Evolutionary conservation across 2,329 filamentous ascomycete genomes (phyloP), one percentile per base, ranked within the genome.

Genomic region (Dichotomopilus funicola): DNA sequence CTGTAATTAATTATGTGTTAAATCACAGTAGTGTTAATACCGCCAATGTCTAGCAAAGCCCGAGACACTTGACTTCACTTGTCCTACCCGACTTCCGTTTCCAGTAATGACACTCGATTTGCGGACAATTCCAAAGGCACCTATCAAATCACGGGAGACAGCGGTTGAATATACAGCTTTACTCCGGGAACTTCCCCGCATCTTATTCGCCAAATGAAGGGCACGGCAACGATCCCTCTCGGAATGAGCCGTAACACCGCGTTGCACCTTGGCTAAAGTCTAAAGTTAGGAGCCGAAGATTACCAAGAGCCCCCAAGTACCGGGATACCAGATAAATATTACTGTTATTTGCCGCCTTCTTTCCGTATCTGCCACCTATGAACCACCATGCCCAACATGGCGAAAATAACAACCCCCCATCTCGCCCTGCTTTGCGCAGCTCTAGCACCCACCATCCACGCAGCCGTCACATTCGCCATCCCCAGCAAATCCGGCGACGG

Each of bases 391-490:
- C n/a, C 4, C 8, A 9, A 38, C 13, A 61, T 59, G 56, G 43
- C 37, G 6, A 53, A 43, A 48, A 40, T 41, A 31, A 31, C 43
- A 27, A 27, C 19, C 19, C 19, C 19, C 19, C 47, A 5, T 1
- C 4, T 54, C 3, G 34, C 41, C 6, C 51, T 48, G n/a, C 45
- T 61, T 33, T 56, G 49, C 49, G 55, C 51, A 10, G 44, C 55
- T 11, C 37, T 43, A 5, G 12, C 43, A 11, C 54, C 37, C 3
- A 35, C 13, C n/a, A 12, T 12, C 9, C 27, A 40, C 1, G 46
- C 12, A 6, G 60, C 54, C 2, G 56, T 61, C 4, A 61, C 54
- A 9, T 64, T 64, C 19, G 51, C 46, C 2, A 48, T 65, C 5
- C 63, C 62, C 2, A 53, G 34, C 46, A 60, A 59, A 38, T 57